Conservation (phyloP, 2,329 filamentous ascomycete genomes). For the Amesomyces nigricolor region DNA sequence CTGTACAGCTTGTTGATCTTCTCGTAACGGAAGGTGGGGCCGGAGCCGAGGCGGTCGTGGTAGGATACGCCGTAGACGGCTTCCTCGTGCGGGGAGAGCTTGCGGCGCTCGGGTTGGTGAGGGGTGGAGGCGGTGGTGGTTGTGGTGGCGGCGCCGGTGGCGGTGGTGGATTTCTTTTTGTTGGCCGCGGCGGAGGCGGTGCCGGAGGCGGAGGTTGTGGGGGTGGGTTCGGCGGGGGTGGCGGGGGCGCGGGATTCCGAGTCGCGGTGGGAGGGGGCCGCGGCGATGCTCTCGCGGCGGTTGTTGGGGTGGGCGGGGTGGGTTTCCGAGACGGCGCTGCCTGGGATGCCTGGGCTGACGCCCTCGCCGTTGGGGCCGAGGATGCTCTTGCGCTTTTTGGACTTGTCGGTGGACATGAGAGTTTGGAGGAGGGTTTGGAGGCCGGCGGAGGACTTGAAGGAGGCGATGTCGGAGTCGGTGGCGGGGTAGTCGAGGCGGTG, state of each 20-base stretch:
- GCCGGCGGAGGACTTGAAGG: constrained; percentile 76
- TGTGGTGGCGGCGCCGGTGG: constrained; percentile 8
- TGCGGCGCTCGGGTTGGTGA: constrained; percentile 52
- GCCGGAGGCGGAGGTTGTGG: constrained; percentile 11
- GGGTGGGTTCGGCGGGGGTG: constrained; percentile 32
- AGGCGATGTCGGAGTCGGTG: constrained; percentile 61
- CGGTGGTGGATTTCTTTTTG: constrained; percentile 39
- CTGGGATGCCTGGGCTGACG: constrained; percentile 38
- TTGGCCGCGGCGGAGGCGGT: constrained; percentile 36
- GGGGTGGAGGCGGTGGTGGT: too few relatives aligned
- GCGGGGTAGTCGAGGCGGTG: constrained; percentile 77
- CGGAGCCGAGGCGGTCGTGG: constrained; percentile 77
- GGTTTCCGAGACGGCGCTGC: constrained; percentile 36
- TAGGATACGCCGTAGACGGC: constrained; percentile 75
- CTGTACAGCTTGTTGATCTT: constrained; percentile 72
- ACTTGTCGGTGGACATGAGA: constrained; percentile 76
- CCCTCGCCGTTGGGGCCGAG: constrained; percentile 50
- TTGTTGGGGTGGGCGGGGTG: constrained; percentile 29
- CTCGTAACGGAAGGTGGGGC: constrained; percentile 85
- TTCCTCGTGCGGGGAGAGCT: constrained; percentile 71
- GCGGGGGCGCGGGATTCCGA: constrained; percentile 39
- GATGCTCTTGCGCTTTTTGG: constrained; percentile 77
- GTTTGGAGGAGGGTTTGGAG: constrained; percentile 76
- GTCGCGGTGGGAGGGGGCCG: constrained; percentile 35
- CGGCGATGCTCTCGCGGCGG: constrained; percentile 50